Conservation (phyloP, 495 filamentous ascomycete species). For the Neurospora discreta region DNA sequence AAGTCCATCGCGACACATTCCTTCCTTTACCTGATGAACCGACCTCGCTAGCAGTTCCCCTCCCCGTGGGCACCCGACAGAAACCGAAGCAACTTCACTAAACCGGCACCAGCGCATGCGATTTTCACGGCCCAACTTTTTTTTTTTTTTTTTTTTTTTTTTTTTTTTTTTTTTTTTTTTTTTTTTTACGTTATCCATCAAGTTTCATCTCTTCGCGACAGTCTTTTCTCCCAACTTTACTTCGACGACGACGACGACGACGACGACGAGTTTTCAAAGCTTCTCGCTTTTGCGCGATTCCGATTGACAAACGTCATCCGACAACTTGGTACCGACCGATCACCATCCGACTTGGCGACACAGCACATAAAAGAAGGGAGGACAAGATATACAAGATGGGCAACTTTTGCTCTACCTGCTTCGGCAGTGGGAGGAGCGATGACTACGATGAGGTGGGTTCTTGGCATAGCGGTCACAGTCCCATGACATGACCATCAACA, state of each 20-base stretch:
- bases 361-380: neutral
- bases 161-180: neutral
- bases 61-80: slow-evolving; percentile 3
- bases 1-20: slow-evolving; percentile 7
- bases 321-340: neutral
- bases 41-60: slow-evolving; percentile 9
- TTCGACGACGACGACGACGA: neutral
- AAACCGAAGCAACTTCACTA: neutral
- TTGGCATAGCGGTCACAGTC: neutral
- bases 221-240: slow-evolving; percentile 1
- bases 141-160: neutral
- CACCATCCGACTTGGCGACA: neutral
- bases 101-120: neutral
- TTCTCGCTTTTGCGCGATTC: neutral
- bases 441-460: slow-evolving; percentile 31
- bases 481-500: neutral
- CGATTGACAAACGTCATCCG: neutral
- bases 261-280: neutral
- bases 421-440: slow-evolving; percentile 30
- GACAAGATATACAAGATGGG: slow-evolving; percentile 24
- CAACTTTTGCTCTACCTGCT: slow-evolving; percentile 32
- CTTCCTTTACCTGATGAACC: slow-evolving; percentile 19
- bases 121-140: neutral
- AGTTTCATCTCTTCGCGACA: neutral
- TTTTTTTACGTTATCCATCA: neutral